Percentiles rank a stretch among this genome's conserved stretches.
These are phyloP conservation scores for Centella asiatica DNA, from an alignment of 129 eudicot genomes.

Conservation along the genomic window DNA sequence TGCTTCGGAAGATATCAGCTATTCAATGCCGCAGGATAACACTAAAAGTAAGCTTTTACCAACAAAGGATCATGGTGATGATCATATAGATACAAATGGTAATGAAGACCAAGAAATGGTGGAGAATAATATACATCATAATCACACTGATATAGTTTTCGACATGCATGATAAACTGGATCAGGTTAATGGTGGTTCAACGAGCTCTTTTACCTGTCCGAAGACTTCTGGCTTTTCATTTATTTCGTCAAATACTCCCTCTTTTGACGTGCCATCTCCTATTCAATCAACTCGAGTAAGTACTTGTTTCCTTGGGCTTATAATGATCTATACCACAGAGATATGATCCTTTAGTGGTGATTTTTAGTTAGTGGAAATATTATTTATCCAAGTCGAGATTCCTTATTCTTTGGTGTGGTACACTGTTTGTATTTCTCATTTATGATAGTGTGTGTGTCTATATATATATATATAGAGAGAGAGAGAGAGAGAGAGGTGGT, in stretches of 20 bases:
- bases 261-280: constrained; percentile 20
- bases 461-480: too few species aligned
- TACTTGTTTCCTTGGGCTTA: neutral
- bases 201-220: constrained; percentile 13
- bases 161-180: constrained; percentile 13
- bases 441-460: too few species aligned
- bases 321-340: neutral
- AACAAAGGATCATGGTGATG: constrained; percentile 18
- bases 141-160: constrained; percentile 22
- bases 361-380: neutral
- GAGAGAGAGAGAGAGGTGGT: too few species aligned
- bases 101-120: constrained; percentile 16
- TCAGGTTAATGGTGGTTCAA: constrained; percentile 20
- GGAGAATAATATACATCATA: constrained; percentile 14
- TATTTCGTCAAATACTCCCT: constrained; percentile 16
- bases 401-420: too few species aligned
- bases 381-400: too few species aligned
- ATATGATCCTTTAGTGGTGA: neutral
- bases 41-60: constrained; percentile 13
- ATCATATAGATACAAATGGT: constrained; percentile 19
- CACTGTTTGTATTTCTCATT: too few species aligned
- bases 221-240: constrained; percentile 14
- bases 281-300: constrained; percentile 27
- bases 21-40: constrained; percentile 24
- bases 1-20: constrained; percentile 16